Evolutionary conservation across 108 stramenopile species (phyloP), one percentile per base, ranked within the genome.

Genomic region (Pseudonitzschia pungens): DNA sequence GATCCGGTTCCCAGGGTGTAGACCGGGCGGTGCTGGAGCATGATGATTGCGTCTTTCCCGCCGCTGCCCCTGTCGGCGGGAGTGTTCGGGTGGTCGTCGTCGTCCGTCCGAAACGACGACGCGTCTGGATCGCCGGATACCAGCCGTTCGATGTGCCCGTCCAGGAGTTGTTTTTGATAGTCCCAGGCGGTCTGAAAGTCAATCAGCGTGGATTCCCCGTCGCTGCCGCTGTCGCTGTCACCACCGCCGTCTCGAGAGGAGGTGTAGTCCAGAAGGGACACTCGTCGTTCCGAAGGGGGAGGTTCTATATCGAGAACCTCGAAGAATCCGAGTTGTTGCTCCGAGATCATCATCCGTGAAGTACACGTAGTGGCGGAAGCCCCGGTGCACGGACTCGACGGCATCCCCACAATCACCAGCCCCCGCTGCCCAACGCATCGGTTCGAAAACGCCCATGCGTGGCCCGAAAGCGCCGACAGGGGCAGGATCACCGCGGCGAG

Each of bases 1-100:
- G 93, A 91, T 60, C 83, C 93, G 18, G 90, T 91, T 10, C 93
- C 93, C 58, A 94, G 79, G 29, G 93, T 94, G 70, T 90, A 94
- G 16, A 94, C 93, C 7, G 93, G 87, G 42, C 82, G 68, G 70
- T 94, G 93, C 68, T 94, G 86, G 7, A 94, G 74, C 64, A 94
- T 68, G 21, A 94, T 71, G 26, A 94, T 70, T 0, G 87, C 78
- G 67, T 94, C 93, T n/a, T n/a, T n/a, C n/a, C 75, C 65, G 4
- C 87, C 84, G 22, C 7, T 4, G 12, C 28, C 26, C 4, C 27
- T 33, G 6, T 20, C 20, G 16, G 36, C 0, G 18, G 40, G 33
- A 1, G 40, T 33, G 29, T 65, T 20, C 9, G 5, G 22, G 28
- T 62, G 22, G 9, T 62, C 2, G 28, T 28, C 31, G 58, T 59